Evolutionary conservation across 2,329 filamentous ascomycete genomes (phyloP).

Genomic region (Diatrype stigma): DNA sequence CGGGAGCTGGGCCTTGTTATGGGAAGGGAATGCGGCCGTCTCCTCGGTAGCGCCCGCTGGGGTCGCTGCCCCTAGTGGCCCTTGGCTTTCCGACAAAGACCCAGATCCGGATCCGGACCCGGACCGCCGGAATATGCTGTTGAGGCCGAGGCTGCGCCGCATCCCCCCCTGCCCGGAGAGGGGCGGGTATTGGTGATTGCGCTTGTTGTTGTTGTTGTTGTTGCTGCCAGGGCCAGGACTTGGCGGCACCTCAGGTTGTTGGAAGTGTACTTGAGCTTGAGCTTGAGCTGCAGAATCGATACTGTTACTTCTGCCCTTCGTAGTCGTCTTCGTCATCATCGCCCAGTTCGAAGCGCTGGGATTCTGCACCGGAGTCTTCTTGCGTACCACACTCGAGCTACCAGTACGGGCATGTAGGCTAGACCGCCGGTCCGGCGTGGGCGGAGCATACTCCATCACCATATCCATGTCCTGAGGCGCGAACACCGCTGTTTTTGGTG

Average conservation of each 20-base stretch:
- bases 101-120: too few relatives aligned
- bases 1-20: conserved; percentile 14
- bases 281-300: conserved; percentile 20
- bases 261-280: conserved; percentile 6
- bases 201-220: too few relatives aligned
- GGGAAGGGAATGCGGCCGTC: conserved; percentile 15
- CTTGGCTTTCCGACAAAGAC: conserved; percentile 33
- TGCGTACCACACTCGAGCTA: conserved; percentile 18
- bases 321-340: background rate
- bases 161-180: conserved; percentile 39
- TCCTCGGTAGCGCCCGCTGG: conserved; percentile 12
- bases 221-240: too few relatives aligned
- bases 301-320: conserved; percentile 24
- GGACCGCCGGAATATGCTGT: conserved; percentile 49
- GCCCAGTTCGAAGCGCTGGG: conserved; percentile 7
- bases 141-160: conserved; percentile 41
- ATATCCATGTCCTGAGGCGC: conserved; percentile 24
- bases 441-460: conserved; percentile 32
- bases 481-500: conserved; percentile 32
- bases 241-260: conserved; percentile 27
- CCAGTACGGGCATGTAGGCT: conserved; percentile 48
- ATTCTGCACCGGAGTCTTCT: conserved; percentile 16
- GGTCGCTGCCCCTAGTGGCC: conserved; percentile 12
- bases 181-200: conserved; percentile 47
- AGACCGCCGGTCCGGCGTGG: conserved; percentile 48